A percentile compares a stretch with the other conserved stretches of the same genome.
phyloP scores from a whole-genome alignment of 257 asterid genomes.

The Scutellaria baicalensis region DNA sequence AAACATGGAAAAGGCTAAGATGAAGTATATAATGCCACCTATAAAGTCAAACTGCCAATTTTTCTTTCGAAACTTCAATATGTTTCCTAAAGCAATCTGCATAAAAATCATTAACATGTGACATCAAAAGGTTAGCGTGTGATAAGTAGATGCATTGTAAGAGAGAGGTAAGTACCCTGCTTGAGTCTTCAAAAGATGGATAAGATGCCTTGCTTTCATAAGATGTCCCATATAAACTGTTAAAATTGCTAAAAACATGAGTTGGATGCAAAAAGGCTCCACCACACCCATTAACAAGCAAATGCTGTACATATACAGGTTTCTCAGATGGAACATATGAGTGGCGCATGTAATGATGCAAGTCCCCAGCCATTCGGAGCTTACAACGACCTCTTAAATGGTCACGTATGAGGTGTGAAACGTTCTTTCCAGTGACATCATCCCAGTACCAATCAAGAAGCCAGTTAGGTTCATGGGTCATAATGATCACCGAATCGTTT shows the following conservation, averaged over 20 bases:
- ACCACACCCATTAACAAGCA: constrained; percentile 97
- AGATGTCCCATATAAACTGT: constrained; percentile 45
- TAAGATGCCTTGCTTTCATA: constrained; percentile 86
- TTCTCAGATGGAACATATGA: constrained; percentile 70
- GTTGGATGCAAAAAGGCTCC: constrained; percentile 99
- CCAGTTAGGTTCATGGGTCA: constrained; percentile 99
- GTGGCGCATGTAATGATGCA: constrained; percentile 99
- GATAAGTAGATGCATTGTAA: background rate
- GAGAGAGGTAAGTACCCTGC: constrained; percentile 55
- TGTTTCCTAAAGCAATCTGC: constrained; percentile 99
- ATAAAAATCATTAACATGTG: constrained; percentile 2
- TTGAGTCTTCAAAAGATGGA: constrained; percentile 95
- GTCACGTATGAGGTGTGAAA: constrained; percentile 71
- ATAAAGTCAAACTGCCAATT: constrained; percentile 98
- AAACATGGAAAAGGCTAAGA: constrained; percentile 89
- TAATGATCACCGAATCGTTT: constrained; percentile 78
- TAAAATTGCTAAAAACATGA: constrained; percentile 78
- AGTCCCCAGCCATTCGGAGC: constrained; percentile 91
- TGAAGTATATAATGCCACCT: constrained; percentile 88
- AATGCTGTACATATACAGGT: constrained; percentile 79
- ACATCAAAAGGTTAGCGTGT: background rate
- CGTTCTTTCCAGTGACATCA: constrained; percentile 70
- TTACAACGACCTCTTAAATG: constrained; percentile 82
- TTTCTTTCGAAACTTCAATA: constrained; percentile 95
- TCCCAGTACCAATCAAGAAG: constrained; percentile 93